Base-by-base conservation (phyloP, 2,329 filamentous ascomycete genomes). In the Mariannaea elegans region DNA sequence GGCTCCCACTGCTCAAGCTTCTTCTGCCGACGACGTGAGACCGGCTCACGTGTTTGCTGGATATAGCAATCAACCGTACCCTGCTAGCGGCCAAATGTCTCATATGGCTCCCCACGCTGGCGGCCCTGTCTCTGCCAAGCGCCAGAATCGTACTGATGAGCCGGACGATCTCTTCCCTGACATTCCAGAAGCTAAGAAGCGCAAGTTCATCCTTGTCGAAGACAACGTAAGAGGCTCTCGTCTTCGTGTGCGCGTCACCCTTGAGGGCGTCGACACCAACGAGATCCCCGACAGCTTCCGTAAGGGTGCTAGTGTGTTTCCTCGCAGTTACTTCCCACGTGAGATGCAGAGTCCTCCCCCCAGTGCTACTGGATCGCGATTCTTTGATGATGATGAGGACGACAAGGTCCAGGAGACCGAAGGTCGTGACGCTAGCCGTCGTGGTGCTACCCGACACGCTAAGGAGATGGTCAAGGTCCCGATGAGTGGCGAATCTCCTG, bases 271-370 rank as follows among this genome's bases (percentile, higher is more conserved):
- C 68, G 91, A 97, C 74, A 96, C 95, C 80, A 90, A 94, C 71
- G 94, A 98, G 77, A 97, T 98, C 72, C 94, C 94, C 1, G 94
- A 98, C 76, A 95, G 92, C 14, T 97, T 97, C 80, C 91, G 94
- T 66, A 93, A 93, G 78, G 88, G 87, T 55, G 94, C 94, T 70
- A 93, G 92, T 9, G 94, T 98, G 2, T 98, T 90, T 71, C 94
- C 94, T 8, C 90, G 93, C 46, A 94, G 92, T 56, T 98, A 94
- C 78, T 97, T 95, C 74, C 92, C 94, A 1, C 88, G 93, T 41
- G 93, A 97, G 78, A 97, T 97, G 93, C 92, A 94, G 72, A 91
- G 89, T 60, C 91, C 91, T 7, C 90, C 92, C 12, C 90, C 91
- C 0, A 91, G 88, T 52, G 88, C 91, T 1, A 89, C 89, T 0